phyloP scores from a whole-genome alignment of 208 protist genomes.

The Acanthamoeba rhysodes region DNA sequence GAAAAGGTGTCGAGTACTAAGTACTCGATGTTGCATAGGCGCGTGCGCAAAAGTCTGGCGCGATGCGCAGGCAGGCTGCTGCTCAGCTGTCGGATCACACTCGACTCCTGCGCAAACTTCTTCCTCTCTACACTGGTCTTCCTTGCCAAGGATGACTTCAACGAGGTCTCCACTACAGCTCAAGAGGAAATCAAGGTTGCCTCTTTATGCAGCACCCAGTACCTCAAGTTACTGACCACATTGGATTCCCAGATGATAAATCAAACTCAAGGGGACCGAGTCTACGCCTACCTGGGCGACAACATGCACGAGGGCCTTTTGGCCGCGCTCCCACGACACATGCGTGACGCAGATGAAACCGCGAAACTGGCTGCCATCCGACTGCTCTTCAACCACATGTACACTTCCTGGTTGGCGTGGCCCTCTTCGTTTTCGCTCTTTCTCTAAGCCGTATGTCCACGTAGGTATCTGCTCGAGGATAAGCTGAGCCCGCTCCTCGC shows the following conservation, averaged over 20 bases:
- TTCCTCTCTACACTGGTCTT: conserved; percentile 17
- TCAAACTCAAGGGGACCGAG: not conserved
- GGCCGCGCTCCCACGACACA: conserved; percentile 15
- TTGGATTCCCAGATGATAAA: not conserved
- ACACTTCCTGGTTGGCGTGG: not conserved
- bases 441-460: not conserved
- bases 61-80: not conserved
- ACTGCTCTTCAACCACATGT: conserved; percentile 68
- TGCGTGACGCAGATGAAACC: conserved; percentile 47
- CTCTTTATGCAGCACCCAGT: not conserved
- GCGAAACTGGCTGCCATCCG: conserved; percentile 53
- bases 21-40: not conserved
- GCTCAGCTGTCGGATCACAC: not conserved
- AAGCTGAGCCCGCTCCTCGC: not conserved
- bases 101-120: not conserved
- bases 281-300: conserved; percentile 12
- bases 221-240: not conserved
- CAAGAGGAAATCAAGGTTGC: not conserved
- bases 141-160: not conserved
- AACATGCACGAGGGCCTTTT: not conserved
- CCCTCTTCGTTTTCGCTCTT: not conserved
- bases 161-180: not conserved
- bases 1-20: not conserved
- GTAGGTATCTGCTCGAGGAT: conserved; percentile 15
- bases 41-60: not conserved